Base-by-base conservation (phyloP, 2,329 filamentous ascomycete species). In the Periconia sp. region DNA sequence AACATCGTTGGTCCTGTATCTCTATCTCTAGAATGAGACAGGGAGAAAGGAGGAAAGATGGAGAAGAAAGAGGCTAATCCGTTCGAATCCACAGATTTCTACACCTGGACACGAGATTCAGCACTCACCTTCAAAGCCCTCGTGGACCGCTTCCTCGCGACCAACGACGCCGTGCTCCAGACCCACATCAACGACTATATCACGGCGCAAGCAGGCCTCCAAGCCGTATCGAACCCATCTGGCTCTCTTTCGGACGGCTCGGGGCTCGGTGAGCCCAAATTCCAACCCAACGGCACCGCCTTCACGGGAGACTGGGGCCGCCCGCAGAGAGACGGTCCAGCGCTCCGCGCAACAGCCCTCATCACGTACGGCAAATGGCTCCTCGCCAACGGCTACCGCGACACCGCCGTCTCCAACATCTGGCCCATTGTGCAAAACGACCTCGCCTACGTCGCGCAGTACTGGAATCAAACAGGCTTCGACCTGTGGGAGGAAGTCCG, bases 401-500 rank as follows among this genome's bases (percentile, higher is more conserved):
- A 77, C 6, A 50, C 65, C 19, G 64, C 66, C 17, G 53, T 72
- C 3, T 70, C 76, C 44, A 79, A 82, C 43, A 76, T 90, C 42
- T 92, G 89, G 89, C 90, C 90, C 2, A 78, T 93, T 49, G 83
- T 92, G 45, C 79, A 81, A 45, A 93, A 92, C 61, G 91, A 94
- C 64, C 79, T 95, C 33, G 81, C 80, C 43, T 94, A 93, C 58
- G 85, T 91, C 7, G 81, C 85, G 1, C 84, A 90, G 65, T 90
- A 90, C 75, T 82, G 80, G 76, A 84, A 82, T 55, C 74, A 79
- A 49, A 80, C 80, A 3, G 80, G 79, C 6, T 94, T 85, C 64
- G 91, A 95, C 70, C 80, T 95, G 2, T 94, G 91, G 91, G 91
- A 94, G 70, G 91, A 94, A 70, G 84, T 92, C 14, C 77, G 79